These are phyloP conservation scores for Cyberlindnera mrakii DNA, from an alignment of 805 yeast genomes.

Conservation along the genomic window DNA sequence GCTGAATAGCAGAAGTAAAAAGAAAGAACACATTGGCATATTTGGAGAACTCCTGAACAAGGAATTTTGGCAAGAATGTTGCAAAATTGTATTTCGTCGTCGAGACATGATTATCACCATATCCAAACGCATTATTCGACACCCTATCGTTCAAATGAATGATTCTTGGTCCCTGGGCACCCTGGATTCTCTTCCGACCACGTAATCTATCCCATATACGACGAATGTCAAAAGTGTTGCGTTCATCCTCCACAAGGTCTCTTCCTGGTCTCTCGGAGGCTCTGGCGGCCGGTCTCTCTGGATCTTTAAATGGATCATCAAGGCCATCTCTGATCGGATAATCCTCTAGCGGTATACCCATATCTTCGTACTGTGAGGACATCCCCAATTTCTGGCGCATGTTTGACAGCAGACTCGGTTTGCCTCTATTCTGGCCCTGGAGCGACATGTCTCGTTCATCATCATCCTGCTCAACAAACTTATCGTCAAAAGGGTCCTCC, in stretches of 20 bases:
- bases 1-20: conserved; percentile 90
- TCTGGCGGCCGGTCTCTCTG: conserved; percentile 14
- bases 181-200: conserved; percentile 16
- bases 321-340: conserved; percentile 9
- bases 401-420: conserved; percentile 15
- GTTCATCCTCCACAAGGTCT: conserved; percentile 26
- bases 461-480: conserved; percentile 31
- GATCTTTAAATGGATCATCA: conserved; percentile 23
- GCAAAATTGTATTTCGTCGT: conserved; percentile 94
- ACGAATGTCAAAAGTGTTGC: conserved; percentile 32
- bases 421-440: conserved; percentile 1
- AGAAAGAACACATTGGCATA: conserved; percentile 93
- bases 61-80: conserved; percentile 89
- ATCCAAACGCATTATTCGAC: conserved; percentile 50
- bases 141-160: conserved; percentile 60
- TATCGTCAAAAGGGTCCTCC: conserved; percentile 26
- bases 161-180: conserved; percentile 46
- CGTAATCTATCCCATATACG: conserved; percentile 32
- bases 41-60: conserved; percentile 94
- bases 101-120: conserved; percentile 78
- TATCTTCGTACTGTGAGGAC: conserved; percentile 19
- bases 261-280: conserved; percentile 13
- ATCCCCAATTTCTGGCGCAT: conserved; percentile 20
- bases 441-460: conserved; percentile 19
- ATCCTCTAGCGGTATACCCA: conserved; percentile 22